Evolutionary conservation across 768 basidiomycete species (phyloP).

Genomic region (Boletus vermiculosoides): DNA sequence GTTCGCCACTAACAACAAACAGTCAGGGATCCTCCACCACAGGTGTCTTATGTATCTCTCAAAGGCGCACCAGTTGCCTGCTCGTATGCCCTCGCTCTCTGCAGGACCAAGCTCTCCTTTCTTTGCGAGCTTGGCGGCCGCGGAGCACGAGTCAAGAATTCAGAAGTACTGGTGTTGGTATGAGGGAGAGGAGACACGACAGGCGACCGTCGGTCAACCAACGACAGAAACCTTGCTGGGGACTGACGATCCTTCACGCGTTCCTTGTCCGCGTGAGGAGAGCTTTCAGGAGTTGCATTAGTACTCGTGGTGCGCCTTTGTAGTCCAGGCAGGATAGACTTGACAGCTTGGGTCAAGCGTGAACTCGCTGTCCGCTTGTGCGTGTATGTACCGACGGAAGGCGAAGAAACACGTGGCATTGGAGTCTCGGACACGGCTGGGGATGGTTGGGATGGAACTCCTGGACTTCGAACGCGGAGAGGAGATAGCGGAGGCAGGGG

Average conservation of each 20-base stretch:
- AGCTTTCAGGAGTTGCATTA: not conserved
- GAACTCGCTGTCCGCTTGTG: conserved; percentile 20
- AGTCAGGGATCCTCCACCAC: not conserved
- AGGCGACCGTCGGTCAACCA: conserved; percentile 14
- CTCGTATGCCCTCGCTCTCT: conserved; percentile 30
- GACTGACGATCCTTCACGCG: conserved; percentile 8
- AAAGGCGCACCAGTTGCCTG: conserved; percentile 19
- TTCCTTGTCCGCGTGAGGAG: conserved; percentile 10
- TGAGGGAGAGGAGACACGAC: conserved; percentile 1
- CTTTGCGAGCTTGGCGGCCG: conserved; percentile 3
- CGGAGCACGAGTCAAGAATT: conserved; percentile 10
- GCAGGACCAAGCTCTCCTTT: conserved; percentile 31
- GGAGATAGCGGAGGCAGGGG: conserved; percentile 11
- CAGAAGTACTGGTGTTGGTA: not conserved
- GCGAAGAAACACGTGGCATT: conserved; percentile 10
- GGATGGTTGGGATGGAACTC: conserved; percentile 8
- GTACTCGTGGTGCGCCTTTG: conserved; percentile 14
- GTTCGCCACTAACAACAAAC: not conserved
- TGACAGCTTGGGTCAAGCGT: conserved; percentile 23
- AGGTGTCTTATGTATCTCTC: not conserved
- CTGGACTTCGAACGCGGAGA: conserved; percentile 20
- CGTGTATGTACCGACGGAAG: conserved; percentile 5
- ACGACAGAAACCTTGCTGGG: conserved; percentile 11
- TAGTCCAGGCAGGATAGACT: conserved; percentile 27
- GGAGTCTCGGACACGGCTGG: conserved; percentile 23